Conservation (phyloP, 331 rosid genomes). For the Cydonia oblonga region DNA sequence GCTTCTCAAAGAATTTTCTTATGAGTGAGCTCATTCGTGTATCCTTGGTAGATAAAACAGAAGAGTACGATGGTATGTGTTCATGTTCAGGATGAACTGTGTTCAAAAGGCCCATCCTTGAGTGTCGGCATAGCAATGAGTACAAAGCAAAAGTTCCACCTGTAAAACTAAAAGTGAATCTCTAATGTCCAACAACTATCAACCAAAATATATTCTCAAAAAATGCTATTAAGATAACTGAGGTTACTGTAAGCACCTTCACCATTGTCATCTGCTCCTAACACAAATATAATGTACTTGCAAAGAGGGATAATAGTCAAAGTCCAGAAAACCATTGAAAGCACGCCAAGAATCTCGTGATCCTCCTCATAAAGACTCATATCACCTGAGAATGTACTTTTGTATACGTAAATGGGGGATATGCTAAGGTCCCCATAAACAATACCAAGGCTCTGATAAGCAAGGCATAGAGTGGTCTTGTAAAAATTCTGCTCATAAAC, state of each 20-base stretch:
- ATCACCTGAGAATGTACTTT: slow-evolving; percentile 26
- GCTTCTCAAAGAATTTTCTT: slow-evolving; percentile 16
- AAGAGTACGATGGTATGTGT: background rate
- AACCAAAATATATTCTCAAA: background rate
- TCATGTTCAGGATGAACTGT: background rate
- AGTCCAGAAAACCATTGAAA: slow-evolving; percentile 31
- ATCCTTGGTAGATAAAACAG: slow-evolving; percentile 1
- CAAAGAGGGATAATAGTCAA: slow-evolving; percentile 26
- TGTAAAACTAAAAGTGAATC: slow-evolving; percentile 3
- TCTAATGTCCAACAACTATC: background rate
- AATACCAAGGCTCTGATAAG: slow-evolving; percentile 30
- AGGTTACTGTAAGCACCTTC: slow-evolving; percentile 11
- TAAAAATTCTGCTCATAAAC: slow-evolving; percentile 5
- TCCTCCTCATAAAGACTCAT: slow-evolving; percentile 22
- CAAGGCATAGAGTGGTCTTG: slow-evolving; percentile 13
- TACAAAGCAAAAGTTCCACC: slow-evolving; percentile 36
- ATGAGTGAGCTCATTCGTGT: slow-evolving; percentile 14
- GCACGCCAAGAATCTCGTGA: slow-evolving; percentile 28
- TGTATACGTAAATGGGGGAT: slow-evolving; percentile 29
- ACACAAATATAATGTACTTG: slow-evolving; percentile 24
- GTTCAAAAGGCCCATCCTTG: slow-evolving; percentile 14
- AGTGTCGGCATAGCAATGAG: slow-evolving; percentile 24
- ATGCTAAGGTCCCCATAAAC: slow-evolving; percentile 33
- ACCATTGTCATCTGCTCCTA: slow-evolving; percentile 30
- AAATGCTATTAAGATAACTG: background rate